These are phyloP conservation scores for Rhizoclosmatium globosum DNA, from an alignment of 192 early-diverging fungal genomes.

Conservation along the genomic window DNA sequence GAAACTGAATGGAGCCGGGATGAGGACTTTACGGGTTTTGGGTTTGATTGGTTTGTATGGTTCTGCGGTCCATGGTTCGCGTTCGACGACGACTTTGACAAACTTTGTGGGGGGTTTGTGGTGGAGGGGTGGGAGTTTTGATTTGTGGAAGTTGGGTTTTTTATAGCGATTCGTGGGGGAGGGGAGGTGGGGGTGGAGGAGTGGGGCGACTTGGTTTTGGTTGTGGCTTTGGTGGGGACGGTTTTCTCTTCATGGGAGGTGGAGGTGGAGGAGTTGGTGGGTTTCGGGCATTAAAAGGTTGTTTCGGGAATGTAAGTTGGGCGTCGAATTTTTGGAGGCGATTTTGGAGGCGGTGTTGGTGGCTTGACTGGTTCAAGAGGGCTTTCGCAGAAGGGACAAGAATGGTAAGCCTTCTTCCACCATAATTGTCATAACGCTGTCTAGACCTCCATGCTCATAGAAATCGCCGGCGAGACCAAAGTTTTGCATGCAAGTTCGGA, in stretches of 20 bases:
- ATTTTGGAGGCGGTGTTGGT: neutral
- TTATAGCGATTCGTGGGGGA: neutral
- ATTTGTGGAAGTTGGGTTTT: neutral
- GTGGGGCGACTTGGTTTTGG: neutral
- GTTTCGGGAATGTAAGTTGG: neutral
- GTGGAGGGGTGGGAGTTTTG: neutral
- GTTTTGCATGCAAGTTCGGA: neutral
- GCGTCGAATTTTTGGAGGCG: neutral
- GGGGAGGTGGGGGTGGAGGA: neutral
- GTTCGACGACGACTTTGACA: neutral
- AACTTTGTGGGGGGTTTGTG: neutral
- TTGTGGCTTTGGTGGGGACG: neutral
- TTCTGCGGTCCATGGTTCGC: neutral
- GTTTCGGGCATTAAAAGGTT: neutral
- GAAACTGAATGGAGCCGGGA: neutral
- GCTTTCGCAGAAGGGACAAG: neutral
- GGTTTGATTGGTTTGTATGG: neutral
- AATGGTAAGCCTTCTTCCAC: conserved; percentile 11
- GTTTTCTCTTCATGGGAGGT: neutral
- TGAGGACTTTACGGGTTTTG: neutral
- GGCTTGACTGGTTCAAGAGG: neutral
- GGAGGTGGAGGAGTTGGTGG: neutral
- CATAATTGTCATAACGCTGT: neutral
- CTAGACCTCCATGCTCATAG: neutral
- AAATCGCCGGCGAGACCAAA: neutral